A percentile compares a stretch with the other conserved stretches of the same genome.
These are phyloP conservation scores for Coniferiporia sulphurascens DNA, from an alignment of 1,284 basidiomycete species.

Conservation along the genomic window DNA sequence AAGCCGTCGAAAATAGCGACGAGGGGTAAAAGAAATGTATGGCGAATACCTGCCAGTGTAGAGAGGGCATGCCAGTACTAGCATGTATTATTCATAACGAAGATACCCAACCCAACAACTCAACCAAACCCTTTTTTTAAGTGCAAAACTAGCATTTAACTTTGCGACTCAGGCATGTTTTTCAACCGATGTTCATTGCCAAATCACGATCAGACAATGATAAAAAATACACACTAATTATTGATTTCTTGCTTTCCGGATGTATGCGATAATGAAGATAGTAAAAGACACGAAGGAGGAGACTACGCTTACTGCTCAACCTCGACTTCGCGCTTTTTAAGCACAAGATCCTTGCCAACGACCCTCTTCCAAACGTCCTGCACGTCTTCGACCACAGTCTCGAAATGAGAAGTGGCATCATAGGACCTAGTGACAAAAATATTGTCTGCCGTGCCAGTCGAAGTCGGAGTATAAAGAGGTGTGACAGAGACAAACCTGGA, in stretches of 20 bases:
- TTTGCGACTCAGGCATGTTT: not conserved
- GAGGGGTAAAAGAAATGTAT: too few species aligned
- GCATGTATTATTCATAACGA: too few species aligned
- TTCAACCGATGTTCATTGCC: not conserved
- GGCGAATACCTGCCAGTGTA: too few species aligned
- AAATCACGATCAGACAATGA: not conserved
- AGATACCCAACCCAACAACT: too few species aligned
- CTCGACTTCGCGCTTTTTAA: constrained; percentile 80
- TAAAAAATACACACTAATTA: constrained; percentile 6
- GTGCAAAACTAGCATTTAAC: not conserved
- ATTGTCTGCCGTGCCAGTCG: constrained; percentile 76
- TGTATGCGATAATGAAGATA: constrained; percentile 18
- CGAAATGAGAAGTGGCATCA: constrained; percentile 98
- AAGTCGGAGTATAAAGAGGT: constrained; percentile 86
- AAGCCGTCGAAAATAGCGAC: too few species aligned
- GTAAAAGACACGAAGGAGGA: constrained; percentile 7
- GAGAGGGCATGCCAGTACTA: too few species aligned
- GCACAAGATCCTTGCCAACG: constrained; percentile 65
- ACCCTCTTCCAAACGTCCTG: constrained; percentile 90
- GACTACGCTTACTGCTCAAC: constrained; percentile 44
- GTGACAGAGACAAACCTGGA: constrained; percentile 86
- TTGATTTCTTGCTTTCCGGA: constrained; percentile 15
- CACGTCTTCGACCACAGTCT: constrained; percentile 95
- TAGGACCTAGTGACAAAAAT: constrained; percentile 98
- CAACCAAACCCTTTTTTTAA: too few species aligned